Conservation (phyloP, 2,329 filamentous ascomycete genomes). For the Sporothrix globosa region DNA sequence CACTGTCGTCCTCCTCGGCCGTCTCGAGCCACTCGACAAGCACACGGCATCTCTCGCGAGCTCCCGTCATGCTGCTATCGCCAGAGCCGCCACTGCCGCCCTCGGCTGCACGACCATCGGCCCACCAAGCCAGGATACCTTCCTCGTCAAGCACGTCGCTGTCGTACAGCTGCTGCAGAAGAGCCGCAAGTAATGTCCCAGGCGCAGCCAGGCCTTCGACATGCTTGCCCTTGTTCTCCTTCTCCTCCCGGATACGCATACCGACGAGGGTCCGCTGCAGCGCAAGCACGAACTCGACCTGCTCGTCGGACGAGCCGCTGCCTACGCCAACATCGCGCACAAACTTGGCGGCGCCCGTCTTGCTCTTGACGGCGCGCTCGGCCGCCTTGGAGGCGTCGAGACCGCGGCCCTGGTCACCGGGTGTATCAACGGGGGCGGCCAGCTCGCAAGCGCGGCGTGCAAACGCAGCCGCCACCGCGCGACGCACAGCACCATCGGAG, state of each 20-base stretch:
- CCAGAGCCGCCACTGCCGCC: conserved; percentile 55
- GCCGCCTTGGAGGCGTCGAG: conserved; percentile 68
- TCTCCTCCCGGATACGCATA: conserved; percentile 41
- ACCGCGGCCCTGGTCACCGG: conserved; percentile 38
- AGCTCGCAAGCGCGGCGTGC: conserved; percentile 79
- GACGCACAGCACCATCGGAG: conserved; percentile 83
- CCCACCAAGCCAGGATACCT: conserved; percentile 87
- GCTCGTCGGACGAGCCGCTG: conserved; percentile 64
- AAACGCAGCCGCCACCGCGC: conserved; percentile 82
- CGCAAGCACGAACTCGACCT: conserved; percentile 81
- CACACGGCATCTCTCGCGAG: conserved; percentile 73
- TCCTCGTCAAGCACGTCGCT: conserved; percentile 87
- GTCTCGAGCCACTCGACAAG: conserved; percentile 85
- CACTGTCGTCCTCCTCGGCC: conserved; percentile 72
- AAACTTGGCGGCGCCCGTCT: conserved; percentile 54
- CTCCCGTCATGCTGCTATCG: conserved; percentile 57
- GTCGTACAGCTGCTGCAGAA: conserved; percentile 83
- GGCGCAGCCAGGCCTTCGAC: conserved; percentile 38
- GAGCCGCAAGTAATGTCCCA: conserved; percentile 70
- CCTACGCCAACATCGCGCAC: conserved; percentile 51
- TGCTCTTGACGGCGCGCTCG: conserved; percentile 60
- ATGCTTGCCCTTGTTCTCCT: conserved; percentile 11
- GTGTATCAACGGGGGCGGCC: conserved; percentile 53
- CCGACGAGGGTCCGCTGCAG: conserved; percentile 78
- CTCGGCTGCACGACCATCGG: conserved; percentile 67